Percentiles rank a stretch among this genome's conserved stretches.
phyloP scores from a whole-genome alignment of 371 early-diverging fungal genomes.

The Funneliformis caledonium region DNA sequence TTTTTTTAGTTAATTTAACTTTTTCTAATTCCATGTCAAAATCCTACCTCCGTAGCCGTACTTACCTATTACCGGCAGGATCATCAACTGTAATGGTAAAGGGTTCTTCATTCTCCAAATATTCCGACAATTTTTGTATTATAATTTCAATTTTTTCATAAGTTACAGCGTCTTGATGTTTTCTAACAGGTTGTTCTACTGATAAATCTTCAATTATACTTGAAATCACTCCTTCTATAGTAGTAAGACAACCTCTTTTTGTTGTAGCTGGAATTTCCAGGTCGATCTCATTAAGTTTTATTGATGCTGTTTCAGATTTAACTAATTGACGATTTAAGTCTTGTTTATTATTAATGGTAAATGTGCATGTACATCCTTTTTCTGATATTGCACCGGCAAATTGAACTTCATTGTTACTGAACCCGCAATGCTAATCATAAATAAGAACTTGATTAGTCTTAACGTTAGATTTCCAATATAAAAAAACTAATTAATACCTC shows the following conservation, averaged over 20 bases:
- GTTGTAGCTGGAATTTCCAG: slow-evolving; percentile 87
- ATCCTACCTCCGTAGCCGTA: slow-evolving; percentile 51
- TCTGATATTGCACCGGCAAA: slow-evolving; percentile 82
- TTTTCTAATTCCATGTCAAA: slow-evolving; percentile 18
- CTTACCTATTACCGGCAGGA: slow-evolving; percentile 92
- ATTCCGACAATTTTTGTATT: slow-evolving; percentile 65
- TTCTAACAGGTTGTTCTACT: slow-evolving; percentile 79
- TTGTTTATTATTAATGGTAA: slow-evolving; percentile 63
- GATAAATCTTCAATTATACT: slow-evolving; percentile 82
- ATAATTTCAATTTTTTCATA: slow-evolving; percentile 78
- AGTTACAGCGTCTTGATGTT: slow-evolving; percentile 62
- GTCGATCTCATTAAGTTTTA: slow-evolving; percentile 83
- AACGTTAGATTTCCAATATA: not conserved
- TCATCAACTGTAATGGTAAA: slow-evolving; percentile 88
- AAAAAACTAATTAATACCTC: slow-evolving; percentile 36
- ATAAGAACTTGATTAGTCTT: not conserved
- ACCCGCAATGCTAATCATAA: slow-evolving; percentile 74
- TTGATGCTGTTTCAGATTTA: slow-evolving; percentile 82
- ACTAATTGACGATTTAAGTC: slow-evolving; percentile 93
- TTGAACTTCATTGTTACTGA: slow-evolving; percentile 90
- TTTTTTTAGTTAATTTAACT: not conserved
- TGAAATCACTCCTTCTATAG: slow-evolving; percentile 86
- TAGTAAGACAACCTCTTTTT: slow-evolving; percentile 80
- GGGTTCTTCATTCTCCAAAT: slow-evolving; percentile 57
- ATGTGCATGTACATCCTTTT: slow-evolving; percentile 75